Percentiles rank a stretch among this genome's conserved stretches.
Evolutionary conservation across 176 grass and related monocot species (phyloP).

Genomic region (Triticum urartu): DNA sequence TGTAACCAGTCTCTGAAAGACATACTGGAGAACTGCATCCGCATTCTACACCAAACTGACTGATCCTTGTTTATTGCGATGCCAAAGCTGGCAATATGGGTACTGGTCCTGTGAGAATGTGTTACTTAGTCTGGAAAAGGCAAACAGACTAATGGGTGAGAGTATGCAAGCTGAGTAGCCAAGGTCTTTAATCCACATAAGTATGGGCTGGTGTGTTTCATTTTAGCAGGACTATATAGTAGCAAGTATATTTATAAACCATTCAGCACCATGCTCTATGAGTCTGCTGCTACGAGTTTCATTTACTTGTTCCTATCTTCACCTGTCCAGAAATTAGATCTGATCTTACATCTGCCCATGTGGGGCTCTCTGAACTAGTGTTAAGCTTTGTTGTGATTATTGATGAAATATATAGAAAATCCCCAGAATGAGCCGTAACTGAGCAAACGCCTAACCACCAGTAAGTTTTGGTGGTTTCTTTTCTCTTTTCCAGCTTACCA

Average conservation of each 20-base stretch:
- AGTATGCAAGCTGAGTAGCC: background rate
- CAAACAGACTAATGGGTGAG: background rate
- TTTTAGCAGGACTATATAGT: background rate
- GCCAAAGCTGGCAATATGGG: background rate
- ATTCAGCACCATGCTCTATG: background rate
- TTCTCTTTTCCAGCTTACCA: conserved; percentile 6
- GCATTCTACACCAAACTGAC: background rate
- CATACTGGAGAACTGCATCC: background rate
- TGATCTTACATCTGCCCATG: background rate
- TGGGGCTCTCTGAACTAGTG: background rate
- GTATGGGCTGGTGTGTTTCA: background rate
- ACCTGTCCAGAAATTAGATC: background rate
- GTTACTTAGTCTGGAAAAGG: background rate
- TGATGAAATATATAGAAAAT: background rate
- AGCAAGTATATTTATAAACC: background rate
- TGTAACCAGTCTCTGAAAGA: background rate
- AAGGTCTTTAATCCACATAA: conserved; percentile 2
- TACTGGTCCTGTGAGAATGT: background rate
- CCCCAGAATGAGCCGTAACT: background rate
- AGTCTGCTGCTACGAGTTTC: background rate
- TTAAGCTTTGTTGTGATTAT: background rate
- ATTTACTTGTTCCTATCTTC: background rate
- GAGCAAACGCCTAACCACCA: background rate
- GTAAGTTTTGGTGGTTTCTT: background rate
- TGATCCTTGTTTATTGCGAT: background rate